These are phyloP conservation scores for Metschnikowia shivogae DNA, from an alignment of 805 yeast species.

Conservation along the genomic window DNA sequence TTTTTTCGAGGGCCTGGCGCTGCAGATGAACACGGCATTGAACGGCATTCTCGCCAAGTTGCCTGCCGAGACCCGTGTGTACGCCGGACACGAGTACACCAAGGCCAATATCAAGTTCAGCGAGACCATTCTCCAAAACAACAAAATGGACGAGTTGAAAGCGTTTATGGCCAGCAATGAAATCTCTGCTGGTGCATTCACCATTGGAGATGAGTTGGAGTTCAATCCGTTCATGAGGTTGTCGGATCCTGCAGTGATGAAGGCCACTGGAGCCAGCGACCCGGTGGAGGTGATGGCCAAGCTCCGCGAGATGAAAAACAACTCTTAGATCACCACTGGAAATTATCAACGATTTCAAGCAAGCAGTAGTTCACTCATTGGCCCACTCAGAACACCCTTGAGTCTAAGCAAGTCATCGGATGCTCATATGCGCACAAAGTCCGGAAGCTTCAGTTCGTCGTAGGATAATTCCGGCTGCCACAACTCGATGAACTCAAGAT, in stretches of 20 bases:
- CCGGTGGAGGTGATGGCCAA: slow-evolving; percentile 61
- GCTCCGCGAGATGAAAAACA: slow-evolving; percentile 76
- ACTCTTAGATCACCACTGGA: slow-evolving; percentile 6
- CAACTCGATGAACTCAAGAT: slow-evolving; percentile 82
- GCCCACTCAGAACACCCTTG: too few relatives aligned
- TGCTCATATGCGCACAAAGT: slow-evolving; percentile 48
- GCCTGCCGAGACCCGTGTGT: slow-evolving; percentile 69
- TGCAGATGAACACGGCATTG: slow-evolving; percentile 73
- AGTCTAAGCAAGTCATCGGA: too few relatives aligned
- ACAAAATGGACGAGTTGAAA: slow-evolving; percentile 53
- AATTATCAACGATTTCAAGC: too few relatives aligned
- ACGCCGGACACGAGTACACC: slow-evolving; percentile 97
- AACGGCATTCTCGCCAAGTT: slow-evolving; percentile 53
- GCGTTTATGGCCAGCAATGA: slow-evolving; percentile 53
- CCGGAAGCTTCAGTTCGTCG: slow-evolving; percentile 51
- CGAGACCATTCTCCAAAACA: slow-evolving; percentile 51
- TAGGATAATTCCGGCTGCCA: slow-evolving; percentile 61
- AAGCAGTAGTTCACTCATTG: background rate
- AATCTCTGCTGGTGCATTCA: slow-evolving; percentile 78
- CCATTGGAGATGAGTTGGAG: slow-evolving; percentile 74
- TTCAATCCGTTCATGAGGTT: slow-evolving; percentile 90
- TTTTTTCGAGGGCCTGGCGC: slow-evolving; percentile 87
- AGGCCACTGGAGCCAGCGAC: slow-evolving; percentile 51
- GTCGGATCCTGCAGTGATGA: slow-evolving; percentile 56
- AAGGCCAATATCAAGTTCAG: slow-evolving; percentile 76